phyloP scores from a whole-genome alignment of 2,329 filamentous ascomycete genomes.

The Penicillium aurantiogriseum region DNA sequence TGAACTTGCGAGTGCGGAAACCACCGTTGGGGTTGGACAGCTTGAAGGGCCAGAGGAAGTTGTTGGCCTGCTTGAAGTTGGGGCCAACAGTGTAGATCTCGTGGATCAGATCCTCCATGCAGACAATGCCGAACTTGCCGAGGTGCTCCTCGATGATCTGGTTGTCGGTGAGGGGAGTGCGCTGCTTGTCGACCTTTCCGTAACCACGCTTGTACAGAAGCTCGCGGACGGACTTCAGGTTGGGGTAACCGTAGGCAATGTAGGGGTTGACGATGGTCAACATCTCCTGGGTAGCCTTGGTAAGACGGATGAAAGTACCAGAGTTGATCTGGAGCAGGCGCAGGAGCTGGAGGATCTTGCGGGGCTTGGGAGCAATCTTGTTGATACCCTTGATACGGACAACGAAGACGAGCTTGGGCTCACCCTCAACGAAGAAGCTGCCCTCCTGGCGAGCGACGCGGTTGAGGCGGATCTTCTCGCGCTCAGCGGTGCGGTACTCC shows the following conservation, averaged over 20 bases:
- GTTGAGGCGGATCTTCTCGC: slow-evolving; percentile 92
- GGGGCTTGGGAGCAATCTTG: slow-evolving; percentile 99
- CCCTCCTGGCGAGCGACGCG: slow-evolving; percentile 89
- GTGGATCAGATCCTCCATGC: slow-evolving; percentile 98
- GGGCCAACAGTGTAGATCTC: slow-evolving; percentile 98
- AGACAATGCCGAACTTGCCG: slow-evolving; percentile 98
- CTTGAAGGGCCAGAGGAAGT: slow-evolving; percentile 99
- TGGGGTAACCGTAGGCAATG: slow-evolving; percentile 98
- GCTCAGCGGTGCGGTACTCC: slow-evolving; percentile 98
- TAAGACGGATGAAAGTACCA: slow-evolving; percentile 95
- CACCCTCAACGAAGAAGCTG: slow-evolving; percentile 89
- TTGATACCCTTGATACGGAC: slow-evolving; percentile 99
- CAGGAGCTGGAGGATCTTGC: slow-evolving; percentile 99
- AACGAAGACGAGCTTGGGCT: slow-evolving; percentile 96
- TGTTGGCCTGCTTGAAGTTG: slow-evolving; percentile 99
- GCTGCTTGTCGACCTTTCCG: slow-evolving; percentile 98
- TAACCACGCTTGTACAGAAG: slow-evolving; percentile 99
- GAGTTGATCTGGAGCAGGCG: slow-evolving; percentile 99
- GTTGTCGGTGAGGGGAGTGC: slow-evolving; percentile 95
- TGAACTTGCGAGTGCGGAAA: slow-evolving; percentile 96
- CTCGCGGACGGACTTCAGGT: slow-evolving; percentile 98
- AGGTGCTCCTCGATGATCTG: slow-evolving; percentile 94
- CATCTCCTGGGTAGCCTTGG: slow-evolving; percentile 97
- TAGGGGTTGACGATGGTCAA: slow-evolving; percentile 98
- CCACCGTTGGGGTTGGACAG: slow-evolving; percentile 96